These are phyloP conservation scores for Phalaenopsis aphrodite DNA, from an alignment of 106 monocot species.

Conservation along the genomic window DNA sequence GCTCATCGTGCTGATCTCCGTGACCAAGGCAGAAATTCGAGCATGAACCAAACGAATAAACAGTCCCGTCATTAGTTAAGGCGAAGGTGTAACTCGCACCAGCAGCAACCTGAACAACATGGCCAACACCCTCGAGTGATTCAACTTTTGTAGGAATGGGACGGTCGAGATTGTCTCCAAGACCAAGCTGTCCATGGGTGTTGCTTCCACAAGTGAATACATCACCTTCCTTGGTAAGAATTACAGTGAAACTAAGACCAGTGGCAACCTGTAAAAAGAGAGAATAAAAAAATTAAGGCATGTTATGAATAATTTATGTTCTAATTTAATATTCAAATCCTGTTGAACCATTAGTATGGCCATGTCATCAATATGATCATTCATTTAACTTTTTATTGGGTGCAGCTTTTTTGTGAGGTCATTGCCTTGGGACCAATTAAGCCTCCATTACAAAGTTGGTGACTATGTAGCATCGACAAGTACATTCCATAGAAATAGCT, in stretches of 20 bases:
- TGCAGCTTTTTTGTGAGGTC: too few species aligned
- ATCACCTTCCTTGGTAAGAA: conserved; percentile 61
- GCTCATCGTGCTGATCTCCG: conserved; percentile 83
- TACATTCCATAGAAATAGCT: conserved; percentile 1
- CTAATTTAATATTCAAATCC: neutral
- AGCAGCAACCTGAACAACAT: conserved; percentile 77
- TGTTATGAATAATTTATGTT: neutral
- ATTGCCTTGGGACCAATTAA: too few species aligned
- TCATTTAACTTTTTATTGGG: too few species aligned
- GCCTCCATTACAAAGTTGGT: too few species aligned
- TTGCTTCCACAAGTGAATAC: conserved; percentile 92
- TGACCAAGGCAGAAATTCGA: conserved; percentile 95
- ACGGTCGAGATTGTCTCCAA: conserved; percentile 71
- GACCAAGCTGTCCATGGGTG: conserved; percentile 92
- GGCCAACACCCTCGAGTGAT: conserved; percentile 35
- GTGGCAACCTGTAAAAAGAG: conserved; percentile 65
- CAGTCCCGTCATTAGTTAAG: conserved; percentile 67
- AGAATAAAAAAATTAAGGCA: neutral
- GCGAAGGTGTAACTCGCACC: conserved; percentile 85
- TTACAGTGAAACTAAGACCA: conserved; percentile 78
- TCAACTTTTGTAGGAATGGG: conserved; percentile 58
- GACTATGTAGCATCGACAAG: too few species aligned
- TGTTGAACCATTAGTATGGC: neutral
- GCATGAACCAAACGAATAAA: conserved; percentile 89
- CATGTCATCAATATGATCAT: too few species aligned